Evolutionary conservation across 1,139 yeast genomes (phyloP).

Genomic region (Suhomyces bribrorum): DNA sequence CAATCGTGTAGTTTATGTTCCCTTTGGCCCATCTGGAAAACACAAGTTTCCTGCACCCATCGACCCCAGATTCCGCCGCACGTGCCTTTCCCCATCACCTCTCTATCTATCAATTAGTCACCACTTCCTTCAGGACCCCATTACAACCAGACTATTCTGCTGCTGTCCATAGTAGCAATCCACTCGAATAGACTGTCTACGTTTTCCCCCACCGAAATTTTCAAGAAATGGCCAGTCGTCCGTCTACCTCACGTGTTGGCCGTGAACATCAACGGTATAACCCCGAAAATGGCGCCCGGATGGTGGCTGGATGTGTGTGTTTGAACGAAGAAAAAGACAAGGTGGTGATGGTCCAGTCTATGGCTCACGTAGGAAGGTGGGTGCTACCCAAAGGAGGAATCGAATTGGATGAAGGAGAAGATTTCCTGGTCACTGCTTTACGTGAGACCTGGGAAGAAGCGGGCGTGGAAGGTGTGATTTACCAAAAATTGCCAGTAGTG

Average conservation of each 20-base stretch:
- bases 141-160: no score
- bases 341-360: constrained; percentile 77
- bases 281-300: constrained; percentile 66
- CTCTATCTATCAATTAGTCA: no score
- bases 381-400: constrained; percentile 96
- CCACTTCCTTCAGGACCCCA: no score
- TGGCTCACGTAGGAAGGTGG: constrained; percentile 69
- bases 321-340: constrained; percentile 56
- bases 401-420: constrained; percentile 76
- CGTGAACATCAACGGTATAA: constrained; percentile 45
- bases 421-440: constrained; percentile 56
- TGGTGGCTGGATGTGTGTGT: constrained; percentile 90
- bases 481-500: constrained; percentile 59
- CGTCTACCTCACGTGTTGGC: constrained; percentile 33
- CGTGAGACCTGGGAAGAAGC: constrained; percentile 99
- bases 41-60: no score
- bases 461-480: constrained; percentile 72
- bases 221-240: constrained; percentile 13
- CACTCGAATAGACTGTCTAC: no score
- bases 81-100: no score
- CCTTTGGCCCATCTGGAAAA: no score
- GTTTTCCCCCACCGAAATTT: no score
- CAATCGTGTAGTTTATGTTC: no score
- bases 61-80: no score
- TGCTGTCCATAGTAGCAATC: no score